Evolutionary conservation across 2,329 filamentous ascomycete genomes (phyloP).

Genomic region (Diaporthe helianthi): DNA sequence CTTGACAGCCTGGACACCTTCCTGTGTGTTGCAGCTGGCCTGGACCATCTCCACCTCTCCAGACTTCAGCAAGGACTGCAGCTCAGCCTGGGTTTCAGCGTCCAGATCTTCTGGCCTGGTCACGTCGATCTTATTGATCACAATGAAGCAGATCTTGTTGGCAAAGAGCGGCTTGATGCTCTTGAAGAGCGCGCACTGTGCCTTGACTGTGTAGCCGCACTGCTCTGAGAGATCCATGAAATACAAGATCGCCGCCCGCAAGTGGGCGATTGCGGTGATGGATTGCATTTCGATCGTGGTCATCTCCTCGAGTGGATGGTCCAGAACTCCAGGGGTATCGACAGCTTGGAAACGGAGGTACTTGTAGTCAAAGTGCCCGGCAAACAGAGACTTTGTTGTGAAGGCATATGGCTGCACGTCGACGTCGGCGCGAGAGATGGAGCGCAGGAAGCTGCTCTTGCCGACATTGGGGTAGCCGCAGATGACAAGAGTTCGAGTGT

Average conservation of each 20-base stretch:
- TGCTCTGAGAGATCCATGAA: conserved; percentile 98
- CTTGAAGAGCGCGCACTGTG: conserved; percentile 94
- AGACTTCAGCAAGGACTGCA: conserved; percentile 82
- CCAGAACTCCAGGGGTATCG: conserved; percentile 97
- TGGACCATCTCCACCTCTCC: conserved; percentile 93
- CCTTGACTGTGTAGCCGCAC: conserved; percentile 91
- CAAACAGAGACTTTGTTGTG: conserved; percentile 96
- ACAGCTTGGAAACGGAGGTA: conserved; percentile 80
- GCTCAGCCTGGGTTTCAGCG: conserved; percentile 75
- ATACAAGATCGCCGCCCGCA: conserved; percentile 93
- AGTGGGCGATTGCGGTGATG: conserved; percentile 96
- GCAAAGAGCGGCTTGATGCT: conserved; percentile 96
- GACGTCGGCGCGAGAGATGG: conserved; percentile 91
- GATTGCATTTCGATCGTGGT: conserved; percentile 99
- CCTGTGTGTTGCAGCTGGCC: conserved; percentile 91
- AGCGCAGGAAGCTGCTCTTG: conserved; percentile 94
- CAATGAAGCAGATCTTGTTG: conserved; percentile 96
- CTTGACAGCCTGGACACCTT: conserved; percentile 93
- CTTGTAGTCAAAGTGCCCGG: conserved; percentile 98
- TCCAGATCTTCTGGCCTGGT: conserved; percentile 87
- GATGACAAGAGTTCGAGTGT: conserved; percentile 93
- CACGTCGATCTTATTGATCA: conserved; percentile 98
- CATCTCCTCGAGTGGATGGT: conserved; percentile 98
- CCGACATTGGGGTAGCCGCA: conserved; percentile 98
- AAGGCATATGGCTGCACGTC: conserved; percentile 98